Conservation (phyloP, 1,284 basidiomycete species). For the Violaceomyces palustris region DNA sequence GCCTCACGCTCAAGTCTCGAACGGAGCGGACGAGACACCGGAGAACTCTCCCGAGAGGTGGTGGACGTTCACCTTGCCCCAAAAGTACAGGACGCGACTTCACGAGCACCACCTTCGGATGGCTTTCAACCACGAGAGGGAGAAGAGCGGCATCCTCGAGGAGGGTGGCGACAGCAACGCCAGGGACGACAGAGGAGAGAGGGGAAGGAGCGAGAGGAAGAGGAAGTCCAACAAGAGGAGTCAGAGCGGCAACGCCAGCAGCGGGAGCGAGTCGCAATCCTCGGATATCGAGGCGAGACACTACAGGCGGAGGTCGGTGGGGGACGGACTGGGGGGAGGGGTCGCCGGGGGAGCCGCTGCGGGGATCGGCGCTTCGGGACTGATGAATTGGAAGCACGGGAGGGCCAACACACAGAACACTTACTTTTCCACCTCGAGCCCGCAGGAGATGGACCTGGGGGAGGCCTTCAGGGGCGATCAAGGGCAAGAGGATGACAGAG, state of each 20-base stretch:
- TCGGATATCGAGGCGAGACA: constrained; percentile 10
- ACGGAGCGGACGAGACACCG: background rate
- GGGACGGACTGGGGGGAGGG: constrained; percentile 14
- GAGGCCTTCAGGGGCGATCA: too few relatives aligned
- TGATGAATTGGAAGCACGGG: constrained; percentile 20
- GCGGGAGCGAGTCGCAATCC: constrained; percentile 27
- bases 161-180: background rate
- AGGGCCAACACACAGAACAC: too few relatives aligned
- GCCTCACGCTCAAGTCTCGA: too few relatives aligned
- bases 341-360: constrained; percentile 16
- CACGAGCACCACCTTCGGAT: constrained; percentile 35
- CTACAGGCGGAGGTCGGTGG: constrained; percentile 1
- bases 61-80: constrained; percentile 44
- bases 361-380: constrained; percentile 21
- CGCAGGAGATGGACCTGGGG: too few relatives aligned
- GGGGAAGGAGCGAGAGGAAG: background rate
- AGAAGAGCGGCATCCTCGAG: background rate
- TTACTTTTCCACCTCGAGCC: too few relatives aligned
- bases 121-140: constrained; percentile 16
- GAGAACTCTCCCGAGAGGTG: constrained; percentile 18
- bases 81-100: constrained; percentile 33
- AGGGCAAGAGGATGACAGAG: too few relatives aligned
- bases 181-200: background rate
- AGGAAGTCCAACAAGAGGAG: constrained; percentile 4
- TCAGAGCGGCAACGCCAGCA: constrained; percentile 8